Base-by-base conservation (phyloP, 139 green algal species). In the Bryopsis sp. region DNA sequence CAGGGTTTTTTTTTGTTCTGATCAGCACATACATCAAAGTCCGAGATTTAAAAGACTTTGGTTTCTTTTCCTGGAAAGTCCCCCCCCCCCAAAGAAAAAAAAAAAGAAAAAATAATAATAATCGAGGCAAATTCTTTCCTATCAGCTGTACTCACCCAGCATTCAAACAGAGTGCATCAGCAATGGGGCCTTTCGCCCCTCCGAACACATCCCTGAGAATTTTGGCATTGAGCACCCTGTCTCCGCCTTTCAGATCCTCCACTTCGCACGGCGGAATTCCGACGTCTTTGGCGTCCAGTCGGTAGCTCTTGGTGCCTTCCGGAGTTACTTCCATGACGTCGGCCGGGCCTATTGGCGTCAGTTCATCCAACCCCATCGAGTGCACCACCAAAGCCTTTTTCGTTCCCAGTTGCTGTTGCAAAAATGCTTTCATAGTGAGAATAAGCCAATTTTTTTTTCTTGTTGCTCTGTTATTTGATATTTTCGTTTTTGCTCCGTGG, bases 341-440 rank as follows among this genome's bases (percentile, higher is more conserved):
- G 1, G 92, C 92, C n/a, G 83, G 82, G 0, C 85, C 91, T 84
- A 97, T 90, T 57, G 94, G 94, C 0, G 94, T 98, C 28, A 99
- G 83, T 88, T 99, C 94, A 76, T 99, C 94, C 70, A 99, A 79
- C 0, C 93, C 93, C 71, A 83, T 81, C 29, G 79, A 90, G 85
- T 98, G 92, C 47, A 99, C 94, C 61, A 99, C 90, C 65, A 99
- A 82, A 38, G 93, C 88, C 68, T 92, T 90, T 67, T 88, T 77
- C 60, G 88, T 83, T 47, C 84, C 89, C 59, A 98, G 78, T 63
- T 72, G 71, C 82, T 84, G 79, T 34, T 79, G n/a, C n/a, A n/a
- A n/a, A n/a, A n/a, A n/a, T n/a, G n/a, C n/a, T n/a, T n/a, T n/a
- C n/a, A n/a, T n/a, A n/a, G n/a, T n/a, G n/a, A n/a, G n/a, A n/a